Conservation (phyloP, 2,329 filamentous ascomycete genomes). For the Aspergillus sp. region DNA sequence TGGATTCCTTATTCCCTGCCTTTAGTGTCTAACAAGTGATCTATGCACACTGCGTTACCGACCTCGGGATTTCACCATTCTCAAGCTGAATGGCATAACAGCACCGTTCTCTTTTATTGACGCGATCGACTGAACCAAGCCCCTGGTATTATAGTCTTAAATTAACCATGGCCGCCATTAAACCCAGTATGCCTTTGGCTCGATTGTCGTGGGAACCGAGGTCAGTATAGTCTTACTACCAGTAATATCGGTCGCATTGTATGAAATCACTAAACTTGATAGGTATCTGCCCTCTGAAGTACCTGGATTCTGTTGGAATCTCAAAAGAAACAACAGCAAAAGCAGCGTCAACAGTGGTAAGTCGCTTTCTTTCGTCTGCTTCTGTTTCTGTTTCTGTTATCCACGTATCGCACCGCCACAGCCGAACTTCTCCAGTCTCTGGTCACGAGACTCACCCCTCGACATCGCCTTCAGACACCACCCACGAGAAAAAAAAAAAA, state of each 20-base stretch:
- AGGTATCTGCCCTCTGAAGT: not conserved
- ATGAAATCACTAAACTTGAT: not conserved
- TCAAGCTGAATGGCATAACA: not conserved
- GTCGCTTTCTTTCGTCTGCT: slow-evolving; percentile 11
- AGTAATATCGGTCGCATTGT: too few relatives aligned
- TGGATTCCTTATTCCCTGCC: not conserved
- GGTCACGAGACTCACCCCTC: not conserved
- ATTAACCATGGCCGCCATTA: slow-evolving; percentile 11
- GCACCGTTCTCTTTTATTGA: not conserved
- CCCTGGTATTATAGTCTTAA: too few relatives aligned
- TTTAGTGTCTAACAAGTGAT: not conserved
- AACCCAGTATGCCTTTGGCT: slow-evolving; percentile 18
- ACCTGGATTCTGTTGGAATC: slow-evolving; percentile 11
- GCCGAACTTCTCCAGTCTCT: not conserved
- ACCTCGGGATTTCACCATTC: not conserved
- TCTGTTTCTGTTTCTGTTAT: slow-evolving; percentile 13
- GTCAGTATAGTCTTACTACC: slow-evolving; percentile 14
- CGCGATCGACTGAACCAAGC: too few relatives aligned
- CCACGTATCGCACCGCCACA: slow-evolving; percentile 19
- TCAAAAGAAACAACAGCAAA: slow-evolving; percentile 6
- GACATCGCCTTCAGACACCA: too few relatives aligned
- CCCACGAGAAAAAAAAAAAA: too few relatives aligned
- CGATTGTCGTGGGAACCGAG: slow-evolving; percentile 27
- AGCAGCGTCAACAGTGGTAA: slow-evolving; percentile 18
- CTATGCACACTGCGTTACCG: not conserved